Base-by-base conservation (phyloP, 2,329 filamentous ascomycete species). In the Trichocomaceae sp. region DNA sequence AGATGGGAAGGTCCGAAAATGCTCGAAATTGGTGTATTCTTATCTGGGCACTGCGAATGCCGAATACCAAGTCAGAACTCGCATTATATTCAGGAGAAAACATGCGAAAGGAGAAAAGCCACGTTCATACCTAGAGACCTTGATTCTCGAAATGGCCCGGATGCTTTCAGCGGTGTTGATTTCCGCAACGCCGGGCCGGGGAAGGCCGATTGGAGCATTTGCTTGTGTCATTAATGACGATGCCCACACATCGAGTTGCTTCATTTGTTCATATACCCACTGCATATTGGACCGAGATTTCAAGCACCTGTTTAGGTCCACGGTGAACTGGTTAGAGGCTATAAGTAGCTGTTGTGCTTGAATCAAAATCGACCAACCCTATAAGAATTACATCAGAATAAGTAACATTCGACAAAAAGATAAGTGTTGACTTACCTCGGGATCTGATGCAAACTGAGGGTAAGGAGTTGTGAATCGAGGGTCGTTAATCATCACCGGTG, bases 11-110 rank as follows among this genome's bases (percentile, higher is more conserved):
- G 54, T 76, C 73, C 17, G 69, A 72, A 57, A 76, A 76, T 15
- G 74, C 74, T 42, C 72, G 64, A 53, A 75, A 75, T n/a, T 74
- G 70, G 55, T 76, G 73, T 0, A 69, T 64, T 61, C 76, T 76
- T 31, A 76, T 75, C 60, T 72, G 71, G 10, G 74, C 72, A 59
- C 74, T 76, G 56, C 12, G 39, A 41, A 22, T 19, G 12, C 22
- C 8, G 19, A 19, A 42, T 4, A 22, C 13, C n/a, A 42, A 22
- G 39, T 42, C 39, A 42, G 17, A 17, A 42, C 19, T 42, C 12
- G 37, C n/a, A 15, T 20, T n/a, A n/a, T n/a, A n/a, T 50, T 55
- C 54, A 1, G 23, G 9, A 19, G 17, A 49, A 56, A 13, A 47
- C 3, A 6, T 8, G 8, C 26, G 45, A 33, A 23, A 3, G n/a